Percentiles rank a stretch among this genome's conserved stretches.
Evolutionary conservation across 2,329 filamentous ascomycete genomes (phyloP).

Genomic region (Penicillium sp.): DNA sequence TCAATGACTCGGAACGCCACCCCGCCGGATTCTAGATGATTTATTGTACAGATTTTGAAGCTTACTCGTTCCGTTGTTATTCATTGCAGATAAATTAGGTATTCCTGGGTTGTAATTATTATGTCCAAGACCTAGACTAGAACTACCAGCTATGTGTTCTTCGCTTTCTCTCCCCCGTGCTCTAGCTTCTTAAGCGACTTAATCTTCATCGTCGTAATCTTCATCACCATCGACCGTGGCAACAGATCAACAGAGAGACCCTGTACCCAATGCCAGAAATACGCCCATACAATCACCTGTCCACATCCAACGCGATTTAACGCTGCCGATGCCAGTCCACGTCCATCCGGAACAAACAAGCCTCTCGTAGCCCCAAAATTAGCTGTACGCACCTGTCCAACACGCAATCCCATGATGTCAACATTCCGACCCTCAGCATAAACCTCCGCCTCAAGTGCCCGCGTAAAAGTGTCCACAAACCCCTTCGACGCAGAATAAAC

Average conservation of each 20-base stretch:
- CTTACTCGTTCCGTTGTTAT: background rate
- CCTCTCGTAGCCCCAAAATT: constrained; percentile 22
- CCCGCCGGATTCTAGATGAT: constrained; percentile 39
- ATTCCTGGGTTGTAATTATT: constrained; percentile 8
- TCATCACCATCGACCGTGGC: constrained; percentile 18
- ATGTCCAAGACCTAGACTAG: background rate
- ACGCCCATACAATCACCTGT: constrained; percentile 28
- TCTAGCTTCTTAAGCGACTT: constrained; percentile 10
- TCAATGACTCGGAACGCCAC: constrained; percentile 37
- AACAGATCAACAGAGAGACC: constrained; percentile 17
- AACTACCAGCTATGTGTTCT: constrained; percentile 1
- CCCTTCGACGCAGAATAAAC: constrained; percentile 51
- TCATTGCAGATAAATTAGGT: constrained; percentile 8
- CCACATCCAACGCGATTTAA: constrained; percentile 40
- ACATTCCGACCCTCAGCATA: constrained; percentile 36
- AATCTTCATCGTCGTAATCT: constrained; percentile 8
- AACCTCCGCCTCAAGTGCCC: constrained; percentile 46
- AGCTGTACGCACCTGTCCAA: constrained; percentile 34
- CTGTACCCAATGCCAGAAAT: constrained; percentile 35
- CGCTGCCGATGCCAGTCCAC: constrained; percentile 31
- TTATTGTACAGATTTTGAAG: constrained; percentile 2
- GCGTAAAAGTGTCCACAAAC: constrained; percentile 45
- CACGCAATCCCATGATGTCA: constrained; percentile 40
- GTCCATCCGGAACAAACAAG: constrained; percentile 31
- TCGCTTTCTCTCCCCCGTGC: constrained; percentile 6